These are phyloP conservation scores for Teunomyces barrocoloradensis DNA, from an alignment of 805 yeast genomes.

Conservation along the genomic window DNA sequence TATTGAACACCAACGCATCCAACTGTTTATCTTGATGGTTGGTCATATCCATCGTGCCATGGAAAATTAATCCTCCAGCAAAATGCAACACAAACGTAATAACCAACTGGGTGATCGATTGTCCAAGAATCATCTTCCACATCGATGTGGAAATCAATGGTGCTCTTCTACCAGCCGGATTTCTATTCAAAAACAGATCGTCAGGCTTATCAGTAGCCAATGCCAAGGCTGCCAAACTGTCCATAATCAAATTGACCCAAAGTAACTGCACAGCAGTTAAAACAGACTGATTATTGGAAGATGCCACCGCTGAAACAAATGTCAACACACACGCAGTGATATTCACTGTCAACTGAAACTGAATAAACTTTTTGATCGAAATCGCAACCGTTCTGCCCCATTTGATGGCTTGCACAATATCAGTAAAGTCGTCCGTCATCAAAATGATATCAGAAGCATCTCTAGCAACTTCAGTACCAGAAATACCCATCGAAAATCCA, in stretches of 20 bases:
- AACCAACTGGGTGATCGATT: conserved; percentile 71
- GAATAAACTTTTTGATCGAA: conserved; percentile 92
- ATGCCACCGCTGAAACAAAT: conserved; percentile 89
- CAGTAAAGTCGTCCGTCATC: conserved; percentile 92
- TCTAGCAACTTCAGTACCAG: conserved; percentile 98
- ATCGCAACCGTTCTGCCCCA: conserved; percentile 98
- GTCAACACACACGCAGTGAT: conserved; percentile 95
- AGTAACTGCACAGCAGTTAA: conserved; percentile 94
- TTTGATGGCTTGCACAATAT: conserved; percentile 93
- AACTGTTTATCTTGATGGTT: conserved; percentile 56
- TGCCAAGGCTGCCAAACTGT: conserved; percentile 95
- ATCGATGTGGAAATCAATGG: conserved; percentile 85
- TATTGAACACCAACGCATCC: conserved; percentile 85
- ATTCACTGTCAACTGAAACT: conserved; percentile 94
- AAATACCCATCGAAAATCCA: conserved; percentile 97
- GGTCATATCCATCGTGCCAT: conserved; percentile 32
- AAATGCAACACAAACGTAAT: conserved; percentile 82
- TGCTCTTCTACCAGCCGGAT: conserved; percentile 78
- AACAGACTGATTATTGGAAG: conserved; percentile 76
- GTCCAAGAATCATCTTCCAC: conserved; percentile 98
- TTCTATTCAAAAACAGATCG: conserved; percentile 68
- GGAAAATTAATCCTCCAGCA: conserved; percentile 64
- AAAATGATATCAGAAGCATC: conserved; percentile 93
- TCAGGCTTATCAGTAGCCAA: conserved; percentile 97
- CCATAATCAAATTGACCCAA: conserved; percentile 98